These are phyloP conservation scores for Boletus pseudo-olivaceus DNA, from an alignment of 768 basidiomycete genomes.

Conservation along the genomic window DNA sequence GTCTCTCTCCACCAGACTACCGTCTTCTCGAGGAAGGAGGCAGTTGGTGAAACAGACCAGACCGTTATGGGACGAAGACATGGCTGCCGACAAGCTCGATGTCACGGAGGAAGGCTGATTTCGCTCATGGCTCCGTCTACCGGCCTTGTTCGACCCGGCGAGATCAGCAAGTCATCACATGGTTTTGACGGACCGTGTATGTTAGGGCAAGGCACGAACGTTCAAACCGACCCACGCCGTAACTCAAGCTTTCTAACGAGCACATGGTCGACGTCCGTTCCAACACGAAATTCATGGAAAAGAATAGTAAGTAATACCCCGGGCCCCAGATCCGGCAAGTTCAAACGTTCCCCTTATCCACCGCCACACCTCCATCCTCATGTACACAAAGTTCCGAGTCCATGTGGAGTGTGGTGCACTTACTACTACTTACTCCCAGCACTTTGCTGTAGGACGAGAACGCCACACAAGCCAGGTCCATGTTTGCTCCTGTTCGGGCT, in stretches of 20 bases:
- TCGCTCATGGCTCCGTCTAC: background rate
- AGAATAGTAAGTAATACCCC: no score
- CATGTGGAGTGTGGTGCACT: background rate
- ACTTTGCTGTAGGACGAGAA: no score
- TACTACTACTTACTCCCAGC: background rate
- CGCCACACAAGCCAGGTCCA: background rate
- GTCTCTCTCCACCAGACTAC: constrained; percentile 67
- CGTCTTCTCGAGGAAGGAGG: constrained; percentile 74
- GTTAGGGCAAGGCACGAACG: background rate
- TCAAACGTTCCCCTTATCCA: no score
- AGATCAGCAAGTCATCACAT: constrained; percentile 13
- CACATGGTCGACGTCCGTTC: constrained; percentile 15
- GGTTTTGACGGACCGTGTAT: constrained; percentile 1
- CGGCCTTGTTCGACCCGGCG: background rate
- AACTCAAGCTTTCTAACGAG: background rate
- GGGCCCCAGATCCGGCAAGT: no score
- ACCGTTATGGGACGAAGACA: constrained; percentile 44
- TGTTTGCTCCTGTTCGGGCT: background rate
- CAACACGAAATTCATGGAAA: no score
- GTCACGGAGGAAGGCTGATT: constrained; percentile 3
- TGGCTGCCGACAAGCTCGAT: constrained; percentile 12
- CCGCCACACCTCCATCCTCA: background rate
- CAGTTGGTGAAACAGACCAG: constrained; percentile 89
- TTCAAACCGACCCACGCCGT: background rate
- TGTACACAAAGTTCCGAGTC: background rate